phyloP scores from a whole-genome alignment of 768 basidiomycete species.

The Suillus lakei region DNA sequence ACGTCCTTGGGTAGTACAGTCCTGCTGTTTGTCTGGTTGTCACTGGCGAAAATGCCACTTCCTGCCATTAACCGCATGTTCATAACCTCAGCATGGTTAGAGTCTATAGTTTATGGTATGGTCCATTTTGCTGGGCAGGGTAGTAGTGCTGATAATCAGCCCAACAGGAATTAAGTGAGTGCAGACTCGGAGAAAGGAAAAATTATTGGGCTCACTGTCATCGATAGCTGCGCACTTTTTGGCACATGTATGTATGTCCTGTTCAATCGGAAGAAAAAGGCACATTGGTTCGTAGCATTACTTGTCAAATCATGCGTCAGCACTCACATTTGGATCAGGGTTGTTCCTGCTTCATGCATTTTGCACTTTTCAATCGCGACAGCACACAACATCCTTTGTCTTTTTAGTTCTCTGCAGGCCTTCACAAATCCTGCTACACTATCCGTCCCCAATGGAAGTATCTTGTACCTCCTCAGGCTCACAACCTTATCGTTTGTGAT shows the following conservation, averaged over 20 bases:
- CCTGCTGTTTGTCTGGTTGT: too few relatives aligned
- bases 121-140: background rate
- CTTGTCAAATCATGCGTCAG: too few relatives aligned
- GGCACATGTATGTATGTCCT: slow-evolving; percentile 2
- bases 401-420: background rate
- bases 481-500: background rate
- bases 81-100: slow-evolving; percentile 6
- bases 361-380: slow-evolving; percentile 7
- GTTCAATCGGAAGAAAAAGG: background rate
- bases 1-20: too few relatives aligned
- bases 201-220: background rate
- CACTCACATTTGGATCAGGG: background rate
- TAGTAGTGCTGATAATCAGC: background rate
- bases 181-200: background rate
- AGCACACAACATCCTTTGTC: slow-evolving; percentile 4
- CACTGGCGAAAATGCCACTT: background rate
- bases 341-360: slow-evolving; percentile 1
- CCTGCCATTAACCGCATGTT: slow-evolving; percentile 3
- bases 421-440: background rate
- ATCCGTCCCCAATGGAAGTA: background rate
- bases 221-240: slow-evolving; percentile 5
- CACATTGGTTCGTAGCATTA: slow-evolving; percentile 6
- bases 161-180: slow-evolving; percentile 7
- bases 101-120: slow-evolving; percentile 6
- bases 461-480: background rate